Evolutionary conservation across 768 basidiomycete genomes (phyloP).

Genomic region (Boletus eberwhitei): DNA sequence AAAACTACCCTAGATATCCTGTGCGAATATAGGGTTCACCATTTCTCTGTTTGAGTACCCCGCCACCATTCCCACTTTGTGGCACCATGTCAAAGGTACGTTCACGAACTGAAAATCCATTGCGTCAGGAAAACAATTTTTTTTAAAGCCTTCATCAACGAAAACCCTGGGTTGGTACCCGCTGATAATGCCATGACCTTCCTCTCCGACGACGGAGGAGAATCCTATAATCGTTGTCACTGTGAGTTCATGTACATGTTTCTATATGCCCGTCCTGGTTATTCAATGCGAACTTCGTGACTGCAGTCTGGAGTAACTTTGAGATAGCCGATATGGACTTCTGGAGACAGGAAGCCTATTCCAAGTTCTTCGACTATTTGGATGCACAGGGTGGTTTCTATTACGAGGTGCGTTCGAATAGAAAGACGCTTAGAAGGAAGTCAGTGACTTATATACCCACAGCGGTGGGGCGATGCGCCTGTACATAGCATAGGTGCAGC

Average conservation of each 20-base stretch:
- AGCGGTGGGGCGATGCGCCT: conserved; percentile 86
- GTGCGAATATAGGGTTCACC: conserved; percentile 57
- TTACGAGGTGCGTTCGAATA: conserved; percentile 61
- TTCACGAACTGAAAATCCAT: neutral
- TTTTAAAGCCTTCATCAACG: conserved; percentile 59
- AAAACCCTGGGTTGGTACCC: conserved; percentile 59
- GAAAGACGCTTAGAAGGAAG: neutral
- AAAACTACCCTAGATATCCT: conserved; percentile 25
- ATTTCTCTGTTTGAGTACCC: conserved; percentile 76
- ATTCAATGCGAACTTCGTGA: conserved; percentile 19
- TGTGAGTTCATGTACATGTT: conserved; percentile 44
- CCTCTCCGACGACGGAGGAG: conserved; percentile 65
- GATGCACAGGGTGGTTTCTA: conserved; percentile 87
- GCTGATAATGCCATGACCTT: conserved; percentile 69
- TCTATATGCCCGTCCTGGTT: neutral
- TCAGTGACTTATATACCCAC: neutral
- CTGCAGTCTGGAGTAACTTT: conserved; percentile 67
- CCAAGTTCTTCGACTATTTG: conserved; percentile 76
- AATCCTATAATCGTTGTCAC: conserved; percentile 75
- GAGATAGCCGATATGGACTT: conserved; percentile 89
- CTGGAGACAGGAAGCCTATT: conserved; percentile 83
- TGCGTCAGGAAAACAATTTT: neutral
- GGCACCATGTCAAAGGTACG: conserved; percentile 68
- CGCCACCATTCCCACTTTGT: conserved; percentile 77
- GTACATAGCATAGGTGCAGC: conserved; percentile 83